These are phyloP conservation scores for Pichia nakasei DNA, from an alignment of 805 yeast genomes.

Conservation along the genomic window DNA sequence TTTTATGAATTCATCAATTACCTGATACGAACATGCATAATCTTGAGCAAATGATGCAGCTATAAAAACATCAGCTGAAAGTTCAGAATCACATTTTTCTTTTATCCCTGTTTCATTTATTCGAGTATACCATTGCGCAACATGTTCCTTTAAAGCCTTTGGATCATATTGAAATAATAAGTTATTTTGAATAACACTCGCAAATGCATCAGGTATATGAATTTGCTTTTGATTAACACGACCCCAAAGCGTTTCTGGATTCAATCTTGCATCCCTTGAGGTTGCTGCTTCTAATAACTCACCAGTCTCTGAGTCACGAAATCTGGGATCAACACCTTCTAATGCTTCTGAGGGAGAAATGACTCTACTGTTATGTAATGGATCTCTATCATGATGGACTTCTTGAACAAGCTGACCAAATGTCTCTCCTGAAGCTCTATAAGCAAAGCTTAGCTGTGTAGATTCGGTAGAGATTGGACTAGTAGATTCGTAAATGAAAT, in stretches of 20 bases:
- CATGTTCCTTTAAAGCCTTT: conserved; percentile 51
- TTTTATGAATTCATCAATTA: conserved; percentile 53
- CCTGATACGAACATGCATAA: conserved; percentile 62
- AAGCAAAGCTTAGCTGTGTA: conserved; percentile 27
- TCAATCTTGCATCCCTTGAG: conserved; percentile 46
- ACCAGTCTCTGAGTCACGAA: conserved; percentile 26
- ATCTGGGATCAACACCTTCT: conserved; percentile 24
- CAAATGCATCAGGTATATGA: conserved; percentile 45
- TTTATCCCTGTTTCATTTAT: conserved; percentile 49
- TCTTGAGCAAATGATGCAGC: conserved; percentile 76
- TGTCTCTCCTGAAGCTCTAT: conserved; percentile 30
- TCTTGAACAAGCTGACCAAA: conserved; percentile 36
- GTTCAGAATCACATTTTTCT: conserved; percentile 26
- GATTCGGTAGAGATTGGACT: conserved; percentile 17
- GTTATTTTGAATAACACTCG: conserved; percentile 54
- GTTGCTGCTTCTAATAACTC: conserved; percentile 30
- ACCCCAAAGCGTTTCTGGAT: conserved; percentile 49
- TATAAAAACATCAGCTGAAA: conserved; percentile 71
- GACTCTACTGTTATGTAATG: conserved; percentile 26
- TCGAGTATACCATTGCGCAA: conserved; percentile 28
- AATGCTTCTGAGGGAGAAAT: conserved; percentile 30
- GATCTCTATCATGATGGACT: conserved; percentile 27
- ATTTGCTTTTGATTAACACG: conserved; percentile 44
- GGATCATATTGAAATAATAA: conserved; percentile 57
- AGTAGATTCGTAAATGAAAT: conserved; percentile 10